Base-by-base conservation (phyloP, 2,329 filamentous ascomycete genomes). In the Fusarium avenaceum region DNA sequence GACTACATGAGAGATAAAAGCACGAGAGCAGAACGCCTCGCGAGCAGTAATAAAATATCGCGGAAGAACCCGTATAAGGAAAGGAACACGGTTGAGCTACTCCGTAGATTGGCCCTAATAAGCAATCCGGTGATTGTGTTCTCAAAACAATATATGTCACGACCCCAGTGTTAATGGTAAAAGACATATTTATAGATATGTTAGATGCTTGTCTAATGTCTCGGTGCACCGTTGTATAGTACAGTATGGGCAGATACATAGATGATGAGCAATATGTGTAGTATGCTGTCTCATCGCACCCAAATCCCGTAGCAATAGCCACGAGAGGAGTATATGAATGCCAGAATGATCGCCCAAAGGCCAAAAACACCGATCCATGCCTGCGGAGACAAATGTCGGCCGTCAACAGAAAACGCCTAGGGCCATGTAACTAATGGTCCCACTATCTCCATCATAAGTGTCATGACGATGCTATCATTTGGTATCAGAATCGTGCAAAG, bases 401-500 rank as follows among this genome's bases (percentile, higher is more conserved):
- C 52, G 39, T 63, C 28, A 59, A 65, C 44, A 71, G 63, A 38
- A 66, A 73, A 72, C 69, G 65, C 69, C 69, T 47, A 46, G 64
- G 56, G 56, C 57, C 66, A 52, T 43, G 33, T 63, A 58, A 53
- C 60, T 55, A 65, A 66, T 43, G 30, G 40, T 40, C 71, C 63
- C 56, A 47, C 46, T 49, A 56, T 57, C 60, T 58, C 57, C 50
- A 42, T 73, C 71, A 52, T 74, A 71, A 74, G 59, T 63, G 55
- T 74, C 69, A 63, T 74, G 67, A 72, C 56, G 61, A 57, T 65
- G 59, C 63, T 60, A 69, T 68, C 59, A 62, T 72, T 63, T 73
- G 73, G 72, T 75, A 75, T 75, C 71, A 74, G 73, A 64, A 70
- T 75, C 68, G 63, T 74, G 67, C 58, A 73, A 72, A 70, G 63